Base-by-base conservation (phyloP, 2,329 filamentous ascomycete genomes). In the Sclerotinia spermophila region DNA sequence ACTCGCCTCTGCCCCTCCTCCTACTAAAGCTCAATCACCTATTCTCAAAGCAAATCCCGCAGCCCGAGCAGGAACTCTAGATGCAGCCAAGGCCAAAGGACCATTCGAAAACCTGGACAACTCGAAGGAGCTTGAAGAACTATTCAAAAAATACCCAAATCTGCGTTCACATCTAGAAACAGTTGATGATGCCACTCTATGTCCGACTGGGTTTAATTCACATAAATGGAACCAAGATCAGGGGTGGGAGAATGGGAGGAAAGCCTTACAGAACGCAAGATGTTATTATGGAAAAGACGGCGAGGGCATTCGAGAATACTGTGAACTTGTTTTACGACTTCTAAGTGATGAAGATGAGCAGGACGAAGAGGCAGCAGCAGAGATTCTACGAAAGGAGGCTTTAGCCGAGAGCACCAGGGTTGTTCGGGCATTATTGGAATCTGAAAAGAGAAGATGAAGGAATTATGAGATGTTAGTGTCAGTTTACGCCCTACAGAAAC, bases 301-400 rank as follows among this genome's bases (percentile, higher is more conserved):
- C 42, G 86, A 89, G 74, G 88, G 82, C 6, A 81, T 91, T 42
- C 81, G 85, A 67, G 88, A 90, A 78, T 91, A 88, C 75, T 85
- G 84, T 61, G 86, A 87, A 72, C 80, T 90, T 33, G 83, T 90
- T 27, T 76, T 85, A 62, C 81, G 84, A 70, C 79, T 88, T 45
- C 80, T 88, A 33, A 80, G 80, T 7, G 73, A 75, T 17, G 79
- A 79, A 13, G 72, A 75, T 15, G 77, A 76, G 21, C 66, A 74
- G 3, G 73, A 69, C 2, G 62, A 68, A 5, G 79, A 83, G 38
- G 77, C 81, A 11, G 79, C 80, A 10, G 79, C 79, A 10, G 58
- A 82, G 8, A 76, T 86, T 56, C 81, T 84, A 73, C 80, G 82
- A 72, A 82, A 86, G 73, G 77, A 84, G 24, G 81, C 80, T 3